Evolutionary conservation across 169 alveolate genomes (phyloP).

Genomic region (Plasmodium ovale): DNA sequence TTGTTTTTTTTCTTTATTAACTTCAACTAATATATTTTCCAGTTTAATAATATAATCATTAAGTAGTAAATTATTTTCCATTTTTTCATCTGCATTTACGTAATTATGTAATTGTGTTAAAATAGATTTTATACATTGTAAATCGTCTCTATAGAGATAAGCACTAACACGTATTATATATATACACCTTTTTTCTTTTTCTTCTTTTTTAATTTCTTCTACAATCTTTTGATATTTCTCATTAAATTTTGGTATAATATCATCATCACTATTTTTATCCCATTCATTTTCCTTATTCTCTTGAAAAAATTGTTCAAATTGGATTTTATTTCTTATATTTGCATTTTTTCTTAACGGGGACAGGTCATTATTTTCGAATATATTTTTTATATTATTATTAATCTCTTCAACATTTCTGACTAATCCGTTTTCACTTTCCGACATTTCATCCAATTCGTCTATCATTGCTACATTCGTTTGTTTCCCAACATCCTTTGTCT

Average conservation of each 20-base stretch:
- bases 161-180: slow-evolving; percentile 77
- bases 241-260: slow-evolving; percentile 21
- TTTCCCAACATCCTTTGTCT: neutral
- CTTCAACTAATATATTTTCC: slow-evolving; percentile 72
- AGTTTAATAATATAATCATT: slow-evolving; percentile 64
- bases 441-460: neutral
- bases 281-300: slow-evolving; percentile 2
- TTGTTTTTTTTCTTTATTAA: slow-evolving; percentile 71
- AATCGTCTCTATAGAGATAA: slow-evolving; percentile 81
- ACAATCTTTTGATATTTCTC: slow-evolving; percentile 52
- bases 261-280: neutral
- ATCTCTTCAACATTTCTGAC: slow-evolving; percentile 31
- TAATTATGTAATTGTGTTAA: slow-evolving; percentile 62
- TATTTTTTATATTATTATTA: slow-evolving; percentile 35
- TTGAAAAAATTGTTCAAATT: slow-evolving; percentile 34
- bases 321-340: slow-evolving; percentile 60
- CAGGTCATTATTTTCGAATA: slow-evolving; percentile 56
- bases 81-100: slow-evolving; percentile 20
- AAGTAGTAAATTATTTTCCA: slow-evolving; percentile 67
- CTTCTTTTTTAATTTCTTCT: slow-evolving; percentile 51
- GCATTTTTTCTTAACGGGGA: slow-evolving; percentile 62
- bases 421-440: neutral
- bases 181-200: slow-evolving; percentile 48
- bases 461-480: neutral
- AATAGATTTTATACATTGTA: slow-evolving; percentile 78